Base-by-base conservation (phyloP, 768 basidiomycete species). In the Trametes gibbosa region DNA sequence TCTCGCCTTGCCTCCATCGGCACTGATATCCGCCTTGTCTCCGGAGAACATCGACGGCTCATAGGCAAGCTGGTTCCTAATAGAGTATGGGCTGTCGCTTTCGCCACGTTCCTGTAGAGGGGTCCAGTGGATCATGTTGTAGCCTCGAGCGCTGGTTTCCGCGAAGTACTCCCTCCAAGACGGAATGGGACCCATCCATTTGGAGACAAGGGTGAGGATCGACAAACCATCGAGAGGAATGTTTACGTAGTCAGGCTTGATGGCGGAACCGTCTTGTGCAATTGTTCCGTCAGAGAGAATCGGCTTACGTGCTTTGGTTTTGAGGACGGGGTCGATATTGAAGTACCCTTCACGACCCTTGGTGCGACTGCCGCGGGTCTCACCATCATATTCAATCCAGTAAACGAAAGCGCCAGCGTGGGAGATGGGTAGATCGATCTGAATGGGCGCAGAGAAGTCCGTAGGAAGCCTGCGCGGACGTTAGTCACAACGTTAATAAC, bases 51-150 rank as follows among this genome's bases (percentile, higher is more conserved):
- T 77, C 34, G 81, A 79, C n/a, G 83, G 77, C 61, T 96, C 94
- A 66, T 94, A 98, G 40, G 75, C 81, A 54, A 85, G 76, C 75
- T 99, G 97, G 70, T 95, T 85, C 54, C 84, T 84, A 68, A 98
- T 94, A 17, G 92, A 95, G 73, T 98, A 99, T 0, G 97, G 97
- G 65, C 92, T 95, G 61, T 90, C 83, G 63, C 90, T 92, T 63
- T 84, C 82, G 21, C 97, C 97, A 34, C 95, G 79, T 70, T 91
- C 88, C 73, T 99, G 96, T 6, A 99, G 77, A 0, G 97, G 97
- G 0, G 96, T 91, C 79, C 90, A 99, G 69, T 99, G 97, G 42
- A 99, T 76, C 93, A 98, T 97, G 51, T 95, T 99, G 77, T 99
- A 99, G 0, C 97, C 96, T 48, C 96, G 80, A 53, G 91, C 81